Conservation (phyloP, 495 filamentous ascomycete species). For the Podospora tetraspora region DNA sequence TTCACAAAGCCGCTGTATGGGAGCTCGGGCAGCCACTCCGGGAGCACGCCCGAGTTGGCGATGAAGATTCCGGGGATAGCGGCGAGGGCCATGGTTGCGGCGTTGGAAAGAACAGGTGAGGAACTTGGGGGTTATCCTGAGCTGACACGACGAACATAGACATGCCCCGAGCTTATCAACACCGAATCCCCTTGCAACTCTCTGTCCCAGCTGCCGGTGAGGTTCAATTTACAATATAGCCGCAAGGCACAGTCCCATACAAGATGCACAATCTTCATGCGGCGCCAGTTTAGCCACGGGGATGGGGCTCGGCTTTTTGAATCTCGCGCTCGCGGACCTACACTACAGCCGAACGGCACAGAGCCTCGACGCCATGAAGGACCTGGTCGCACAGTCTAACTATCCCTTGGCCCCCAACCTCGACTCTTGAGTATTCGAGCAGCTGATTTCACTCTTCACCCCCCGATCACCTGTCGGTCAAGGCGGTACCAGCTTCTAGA, state of each 20-base stretch:
- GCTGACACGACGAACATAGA: not conserved
- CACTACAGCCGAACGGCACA: not conserved
- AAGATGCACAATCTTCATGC: not conserved
- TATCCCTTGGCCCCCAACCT: not conserved
- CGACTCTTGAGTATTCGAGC: not conserved
- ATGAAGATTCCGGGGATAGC: slow-evolving; percentile 17
- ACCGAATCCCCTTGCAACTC: not conserved
- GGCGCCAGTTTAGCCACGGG: not conserved
- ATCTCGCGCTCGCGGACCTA: not conserved
- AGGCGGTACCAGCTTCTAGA: not conserved
- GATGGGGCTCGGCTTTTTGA: not conserved
- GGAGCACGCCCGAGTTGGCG: slow-evolving; percentile 17
- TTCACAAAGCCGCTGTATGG: slow-evolving; percentile 16
- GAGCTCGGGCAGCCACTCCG: not conserved
- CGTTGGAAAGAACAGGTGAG: not conserved
- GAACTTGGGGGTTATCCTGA: not conserved
- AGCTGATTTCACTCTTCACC: not conserved
- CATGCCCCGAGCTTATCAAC: not conserved
- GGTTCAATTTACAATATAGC: not conserved
- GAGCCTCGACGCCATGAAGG: not conserved
- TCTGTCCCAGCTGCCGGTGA: not conserved
- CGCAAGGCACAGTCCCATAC: not conserved
- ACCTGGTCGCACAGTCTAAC: not conserved
- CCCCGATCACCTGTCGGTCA: not conserved
- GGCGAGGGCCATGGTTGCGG: not conserved